Base-by-base conservation (phyloP, 2,329 filamentous ascomycete species). In the Phoma herbarum region DNA sequence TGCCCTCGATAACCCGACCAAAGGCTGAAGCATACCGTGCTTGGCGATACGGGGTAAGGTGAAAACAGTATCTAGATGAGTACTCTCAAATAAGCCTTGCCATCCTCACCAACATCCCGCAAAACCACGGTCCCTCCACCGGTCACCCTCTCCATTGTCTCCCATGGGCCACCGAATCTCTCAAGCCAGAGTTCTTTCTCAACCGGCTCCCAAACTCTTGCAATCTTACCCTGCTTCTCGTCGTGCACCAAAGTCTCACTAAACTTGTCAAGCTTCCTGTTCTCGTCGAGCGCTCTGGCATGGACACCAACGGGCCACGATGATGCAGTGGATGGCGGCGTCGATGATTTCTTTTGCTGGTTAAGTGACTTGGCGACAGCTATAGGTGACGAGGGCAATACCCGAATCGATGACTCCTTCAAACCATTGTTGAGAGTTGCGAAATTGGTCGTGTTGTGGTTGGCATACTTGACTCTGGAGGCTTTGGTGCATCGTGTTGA, bases 111-210 rank as follows among this genome's bases (percentile, higher is more conserved):
- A 33, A 14, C 22, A 12, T 54, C 56, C 28, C 56, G 49, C 25
- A 53, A 22, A 20, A 53, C 39, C 33, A 41, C 45, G 2, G 25
- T 31, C 14, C 39, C 49, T 7, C 25, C 16, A 7, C 41, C 45
- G 12, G 6, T 33, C 12, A 43, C 39, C 9, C 8, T 46, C 25
- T 54, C 45, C 22, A 47, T 5, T 25, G 11, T 42, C 41, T 33
- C 42, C 0, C 56, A 45, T 2, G 56, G 56, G 9, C 56, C 56
- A 9, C 56, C 56, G 14, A 42, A 54, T 10, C 56, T 54, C 33
- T 59, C 45, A 20, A 59, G 50, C 56, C 56, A 59, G 18, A 51
- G 2, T 16, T 29, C 41, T 14, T 51, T 45, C 46, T 46, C 48
- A 10, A n/a, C 31, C 25, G 22, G 18, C 20, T 49, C 37, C 33